Percentiles rank a stretch among this genome's conserved stretches.
Conservation (phyloP, 2,329 filamentous ascomycete species). For the Penicillium freii region DNA sequence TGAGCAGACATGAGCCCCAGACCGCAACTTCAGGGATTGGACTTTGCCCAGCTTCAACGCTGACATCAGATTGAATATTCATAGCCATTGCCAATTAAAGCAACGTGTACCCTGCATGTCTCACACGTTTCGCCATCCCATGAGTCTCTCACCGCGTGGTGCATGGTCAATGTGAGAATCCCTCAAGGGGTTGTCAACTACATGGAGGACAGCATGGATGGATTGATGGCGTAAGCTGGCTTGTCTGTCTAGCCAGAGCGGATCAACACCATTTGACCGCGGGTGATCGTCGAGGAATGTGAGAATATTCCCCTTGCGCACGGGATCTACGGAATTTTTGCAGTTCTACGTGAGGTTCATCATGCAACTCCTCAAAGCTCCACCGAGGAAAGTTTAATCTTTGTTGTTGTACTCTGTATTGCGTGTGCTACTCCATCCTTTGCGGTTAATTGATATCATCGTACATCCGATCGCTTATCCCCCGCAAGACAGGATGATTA, state of each 20-base stretch:
- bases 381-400: conserved; percentile 3
- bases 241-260: neutral
- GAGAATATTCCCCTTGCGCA: conserved; percentile 14
- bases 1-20: too few species aligned
- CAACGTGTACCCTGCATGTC: conserved; percentile 14
- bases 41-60: neutral
- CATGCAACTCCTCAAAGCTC: conserved; percentile 6
- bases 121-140: conserved; percentile 18
- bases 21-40: conserved; percentile 15
- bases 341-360: conserved; percentile 22
- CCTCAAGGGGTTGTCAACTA: conserved; percentile 1
- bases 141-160: conserved; percentile 14
- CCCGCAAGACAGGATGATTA: conserved; percentile 17
- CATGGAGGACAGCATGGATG: neutral
- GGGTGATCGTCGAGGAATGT: conserved; percentile 19
- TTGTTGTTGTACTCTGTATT: conserved; percentile 5
- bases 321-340: conserved; percentile 15
- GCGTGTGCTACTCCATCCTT: conserved; percentile 3
- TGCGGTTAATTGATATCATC: conserved; percentile 14
- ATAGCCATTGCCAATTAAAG: neutral
- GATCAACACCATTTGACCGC: conserved; percentile 1
- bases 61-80: neutral
- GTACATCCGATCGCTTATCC: conserved; percentile 11
- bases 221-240: conserved; percentile 4
- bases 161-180: conserved; percentile 5